Percentiles rank a stretch among this genome's conserved stretches.
Conservation (phyloP, 345 rosid species). For the Rubroshorea leprosula region DNA sequence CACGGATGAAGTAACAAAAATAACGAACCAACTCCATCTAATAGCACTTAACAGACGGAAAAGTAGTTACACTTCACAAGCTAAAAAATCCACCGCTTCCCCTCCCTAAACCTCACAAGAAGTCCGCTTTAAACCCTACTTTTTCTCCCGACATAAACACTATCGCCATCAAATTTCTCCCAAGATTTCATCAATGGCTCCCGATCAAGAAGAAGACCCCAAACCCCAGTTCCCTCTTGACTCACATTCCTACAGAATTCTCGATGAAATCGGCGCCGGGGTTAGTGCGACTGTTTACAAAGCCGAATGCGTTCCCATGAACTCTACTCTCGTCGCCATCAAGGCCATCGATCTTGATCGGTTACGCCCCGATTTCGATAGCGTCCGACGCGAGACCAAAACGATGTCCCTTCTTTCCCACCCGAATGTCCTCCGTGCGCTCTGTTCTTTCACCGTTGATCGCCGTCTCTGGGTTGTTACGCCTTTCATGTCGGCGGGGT, state of each 20-base stretch:
- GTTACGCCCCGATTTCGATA: constrained; percentile 57
- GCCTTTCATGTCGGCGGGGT: constrained; percentile 94
- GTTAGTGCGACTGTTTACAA: constrained; percentile 75
- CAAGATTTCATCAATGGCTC: not conserved
- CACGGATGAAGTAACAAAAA: too few relatives aligned
- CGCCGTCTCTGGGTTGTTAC: constrained; percentile 83
- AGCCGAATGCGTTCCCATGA: constrained; percentile 58
- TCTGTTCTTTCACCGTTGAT: constrained; percentile 75
- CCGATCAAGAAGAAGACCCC: constrained; percentile 11
- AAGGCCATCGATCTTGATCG: constrained; percentile 79
- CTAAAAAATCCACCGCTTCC: not conserved
- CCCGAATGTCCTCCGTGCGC: constrained; percentile 71
- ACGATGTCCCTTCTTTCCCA: constrained; percentile 77
- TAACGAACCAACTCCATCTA: too few relatives aligned
- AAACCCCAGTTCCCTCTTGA: constrained; percentile 59
- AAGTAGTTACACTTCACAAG: not conserved
- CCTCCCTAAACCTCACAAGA: not conserved
- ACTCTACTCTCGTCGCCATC: constrained; percentile 60
- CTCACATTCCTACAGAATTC: constrained; percentile 48
- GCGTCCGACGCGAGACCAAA: constrained; percentile 65
- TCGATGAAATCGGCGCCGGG: constrained; percentile 66
- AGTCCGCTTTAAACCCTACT: not conserved
- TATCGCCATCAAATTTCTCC: not conserved
- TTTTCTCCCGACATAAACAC: not conserved
- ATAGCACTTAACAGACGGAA: too few relatives aligned